Evolutionary conservation across 2,329 filamentous ascomycete species (phyloP), one percentile per base, ranked within the genome.

Genomic region (Fusarium buharicum): DNA sequence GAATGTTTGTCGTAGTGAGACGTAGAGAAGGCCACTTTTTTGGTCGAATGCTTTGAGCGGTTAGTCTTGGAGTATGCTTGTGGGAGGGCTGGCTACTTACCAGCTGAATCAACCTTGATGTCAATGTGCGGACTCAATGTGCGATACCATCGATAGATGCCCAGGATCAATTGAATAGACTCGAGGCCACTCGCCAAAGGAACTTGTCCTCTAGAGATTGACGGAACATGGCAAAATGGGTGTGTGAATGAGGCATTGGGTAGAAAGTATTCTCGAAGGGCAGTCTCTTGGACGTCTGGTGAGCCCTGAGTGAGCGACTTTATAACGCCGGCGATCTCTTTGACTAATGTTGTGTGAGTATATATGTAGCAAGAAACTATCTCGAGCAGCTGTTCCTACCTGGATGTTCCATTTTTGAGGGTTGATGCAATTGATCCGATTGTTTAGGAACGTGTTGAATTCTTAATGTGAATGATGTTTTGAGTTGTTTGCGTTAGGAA

Each of bases 91-190:
- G 14, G 11, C 6, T 49, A 71, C 75, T 37, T 72, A 85, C 84
- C 79, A 38, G 76, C 75, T 4, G 82, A 84, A 61, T 92, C 84
- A 16, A 97, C 80, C 2, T 83, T 77, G 12, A 94, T 77, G 38
- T 88, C 82, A 64, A 95, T 90, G 16, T 81, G 79, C 0, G 93
- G 93, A 59, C 88, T 92, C 72, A 96, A 80, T 63, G 94, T 90
- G 71, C 92, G 91, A 76, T 96, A 94, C 90, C 90, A 93, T 36
- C 87, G 85, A 71, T 92, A 96, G 53, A 96, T 88, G 66, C 83
- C 81, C 43, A 84, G 78, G 16, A 96, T 81, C 6, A 91, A 72
- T 76, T 82, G 86, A 38, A 91, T 82, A 10, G 90, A 93, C 62
- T 88, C 85, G 20, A 85, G 51, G 1, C 70, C 67, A 8, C 76